A percentile compares a stretch with the other conserved stretches of the same genome.
Conservation (phyloP, 371 early-diverging fungal species). For the Actinomucor elegans region DNA sequence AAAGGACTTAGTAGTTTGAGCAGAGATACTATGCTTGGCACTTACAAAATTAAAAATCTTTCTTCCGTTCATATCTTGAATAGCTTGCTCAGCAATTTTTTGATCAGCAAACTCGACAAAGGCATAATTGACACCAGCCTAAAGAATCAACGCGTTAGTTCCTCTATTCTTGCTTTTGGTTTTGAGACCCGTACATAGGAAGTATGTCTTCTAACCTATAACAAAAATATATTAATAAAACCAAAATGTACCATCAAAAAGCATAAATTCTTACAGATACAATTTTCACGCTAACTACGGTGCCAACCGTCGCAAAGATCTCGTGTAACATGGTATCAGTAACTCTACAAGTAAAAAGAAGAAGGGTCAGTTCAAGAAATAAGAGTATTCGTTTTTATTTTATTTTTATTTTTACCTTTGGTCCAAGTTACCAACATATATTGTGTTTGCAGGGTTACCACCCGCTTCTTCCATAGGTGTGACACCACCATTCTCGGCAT, state of each 20-base stretch:
- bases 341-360: constrained; percentile 31
- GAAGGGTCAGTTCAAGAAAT: neutral
- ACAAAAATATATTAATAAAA: neutral
- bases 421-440: constrained; percentile 91
- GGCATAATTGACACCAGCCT: constrained; percentile 76
- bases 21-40: neutral
- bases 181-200: constrained; percentile 11
- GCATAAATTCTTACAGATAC: constrained; percentile 62
- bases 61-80: constrained; percentile 77
- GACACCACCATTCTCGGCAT: neutral
- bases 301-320: constrained; percentile 72
- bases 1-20: neutral
- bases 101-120: constrained; percentile 86
- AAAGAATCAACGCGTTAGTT: neutral
- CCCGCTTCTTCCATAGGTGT: constrained; percentile 4
- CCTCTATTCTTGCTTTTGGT: neutral
- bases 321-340: constrained; percentile 77
- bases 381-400: neutral
- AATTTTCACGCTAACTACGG: constrained; percentile 75
- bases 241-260: too few species aligned
- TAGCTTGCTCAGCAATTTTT: constrained; percentile 71
- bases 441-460: constrained; percentile 29
- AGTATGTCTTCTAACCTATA: constrained; percentile 23
- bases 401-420: constrained; percentile 45
- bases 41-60: constrained; percentile 61